Base-by-base conservation (phyloP, 2,329 filamentous ascomycete species). In the Aspergillus oerlinghausenensis region DNA sequence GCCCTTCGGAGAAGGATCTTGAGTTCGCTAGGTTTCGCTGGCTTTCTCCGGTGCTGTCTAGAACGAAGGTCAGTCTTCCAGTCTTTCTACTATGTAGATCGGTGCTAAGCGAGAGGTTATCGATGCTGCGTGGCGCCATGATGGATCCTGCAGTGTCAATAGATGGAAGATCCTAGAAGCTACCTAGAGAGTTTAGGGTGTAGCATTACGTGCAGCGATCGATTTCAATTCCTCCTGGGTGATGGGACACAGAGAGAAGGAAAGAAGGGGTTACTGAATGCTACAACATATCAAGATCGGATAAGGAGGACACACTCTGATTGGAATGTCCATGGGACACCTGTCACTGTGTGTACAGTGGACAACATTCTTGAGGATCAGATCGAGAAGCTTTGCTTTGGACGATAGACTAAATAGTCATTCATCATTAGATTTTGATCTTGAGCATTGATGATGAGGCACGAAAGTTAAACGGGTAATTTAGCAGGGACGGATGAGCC, bases 1-100 rank as follows among this genome's bases (percentile, higher is more conserved):
- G 49, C 52, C 48, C 14, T 62, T 59, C 14, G 14, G 32, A 38
- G 14, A 38, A 38, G 32, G 17, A 17, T 38, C 32, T 7, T 55
- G 51, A 47, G 21, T 47, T 47, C 40, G 21, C n/a, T 23, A 19
- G 21, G 21, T 8, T 47, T 17, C 43, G 19, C 43, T 47, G 43
- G 43, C 43, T 47, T 47, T 7, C 21, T 10, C 17, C 5, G 21
- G 43, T 43, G 17, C 19, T 43, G 40, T 21, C 40, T 43, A 7
- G 40, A 21, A 29, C 28, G 28, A 10, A 43, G n/a, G 14, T 21
- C 10, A 9, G 10, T 43, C 19, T 43, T 21, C 8, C 17, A 21
- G n/a, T 43, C 40, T 8, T 19, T 43, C 9, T 19, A n/a, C n/a
- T n/a, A n/a, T n/a, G n/a, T n/a, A 43, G 40, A 17, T 43, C 32